Conservation (phyloP, 2,329 filamentous ascomycete species). For the Massarina eburnea region DNA sequence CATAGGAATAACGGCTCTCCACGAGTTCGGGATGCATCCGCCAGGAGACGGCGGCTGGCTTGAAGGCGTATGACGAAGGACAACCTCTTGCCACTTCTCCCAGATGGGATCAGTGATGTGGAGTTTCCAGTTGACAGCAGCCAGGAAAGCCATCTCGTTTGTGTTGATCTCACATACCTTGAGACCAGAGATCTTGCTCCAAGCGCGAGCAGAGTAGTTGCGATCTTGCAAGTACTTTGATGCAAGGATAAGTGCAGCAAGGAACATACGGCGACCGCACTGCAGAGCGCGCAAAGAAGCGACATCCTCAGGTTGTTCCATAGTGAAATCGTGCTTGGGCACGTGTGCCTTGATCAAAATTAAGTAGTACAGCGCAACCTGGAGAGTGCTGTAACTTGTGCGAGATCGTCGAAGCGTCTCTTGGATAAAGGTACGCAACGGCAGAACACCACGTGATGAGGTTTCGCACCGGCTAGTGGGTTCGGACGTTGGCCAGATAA, state of each 20-base stretch:
- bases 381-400: constrained; percentile 95
- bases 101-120: constrained; percentile 90
- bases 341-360: constrained; percentile 91
- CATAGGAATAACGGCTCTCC: constrained; percentile 55
- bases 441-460: constrained; percentile 71
- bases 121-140: constrained; percentile 89
- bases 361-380: constrained; percentile 95
- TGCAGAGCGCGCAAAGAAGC: constrained; percentile 78
- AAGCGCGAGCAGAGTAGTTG: constrained; percentile 95
- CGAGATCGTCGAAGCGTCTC: constrained; percentile 93
- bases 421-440: constrained; percentile 93
- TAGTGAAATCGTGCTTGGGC: constrained; percentile 79
- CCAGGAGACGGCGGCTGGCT: constrained; percentile 47
- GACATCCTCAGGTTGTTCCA: constrained; percentile 76
- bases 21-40: constrained; percentile 41
- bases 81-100: constrained; percentile 90
- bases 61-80: constrained; percentile 77
- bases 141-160: constrained; percentile 90
- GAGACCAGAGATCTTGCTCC: constrained; percentile 99
- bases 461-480: constrained; percentile 73
- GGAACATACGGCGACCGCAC: constrained; percentile 96
- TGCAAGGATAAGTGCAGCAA: constrained; percentile 89
- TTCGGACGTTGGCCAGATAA: constrained; percentile 92
- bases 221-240: constrained; percentile 98
- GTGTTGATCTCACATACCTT: constrained; percentile 93